Conservation (phyloP, 495 filamentous ascomycete species). For the Tuber indicum region DNA sequence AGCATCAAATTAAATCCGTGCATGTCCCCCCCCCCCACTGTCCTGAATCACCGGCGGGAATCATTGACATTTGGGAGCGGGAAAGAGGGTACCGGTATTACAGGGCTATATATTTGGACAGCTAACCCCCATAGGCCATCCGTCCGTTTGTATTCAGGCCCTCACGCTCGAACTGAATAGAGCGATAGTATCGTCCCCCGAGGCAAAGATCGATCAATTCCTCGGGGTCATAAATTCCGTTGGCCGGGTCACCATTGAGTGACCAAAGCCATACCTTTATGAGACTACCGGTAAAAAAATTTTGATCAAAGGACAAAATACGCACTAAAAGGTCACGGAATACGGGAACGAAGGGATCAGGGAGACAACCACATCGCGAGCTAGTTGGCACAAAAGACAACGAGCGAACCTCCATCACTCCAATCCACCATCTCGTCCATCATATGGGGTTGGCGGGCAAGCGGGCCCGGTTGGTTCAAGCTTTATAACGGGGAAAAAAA, state of each 20-base stretch:
- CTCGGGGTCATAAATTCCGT: neutral
- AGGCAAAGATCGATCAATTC: neutral
- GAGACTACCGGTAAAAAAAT: neutral
- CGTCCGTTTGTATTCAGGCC: neutral
- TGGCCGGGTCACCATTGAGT: neutral
- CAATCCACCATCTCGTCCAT: neutral
- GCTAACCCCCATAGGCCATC: neutral
- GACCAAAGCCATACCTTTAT: neutral
- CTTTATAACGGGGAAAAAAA: neutral
- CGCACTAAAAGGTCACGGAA: neutral
- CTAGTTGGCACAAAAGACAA: neutral
- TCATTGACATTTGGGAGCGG: neutral
- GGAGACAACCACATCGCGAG: neutral
- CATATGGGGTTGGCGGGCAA: neutral
- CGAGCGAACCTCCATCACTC: slow-evolving; percentile 1
- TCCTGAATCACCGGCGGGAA: neutral
- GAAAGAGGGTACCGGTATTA: neutral
- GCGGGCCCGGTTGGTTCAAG: neutral
- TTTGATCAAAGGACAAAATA: neutral
- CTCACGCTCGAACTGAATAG: neutral
- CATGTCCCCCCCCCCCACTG: no score
- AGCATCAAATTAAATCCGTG: no score
- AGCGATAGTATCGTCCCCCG: neutral
- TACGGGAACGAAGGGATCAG: neutral
- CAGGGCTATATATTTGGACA: neutral